Conservation (phyloP, 2,329 filamentous ascomycete species). For the Alternaria sp. region DNA sequence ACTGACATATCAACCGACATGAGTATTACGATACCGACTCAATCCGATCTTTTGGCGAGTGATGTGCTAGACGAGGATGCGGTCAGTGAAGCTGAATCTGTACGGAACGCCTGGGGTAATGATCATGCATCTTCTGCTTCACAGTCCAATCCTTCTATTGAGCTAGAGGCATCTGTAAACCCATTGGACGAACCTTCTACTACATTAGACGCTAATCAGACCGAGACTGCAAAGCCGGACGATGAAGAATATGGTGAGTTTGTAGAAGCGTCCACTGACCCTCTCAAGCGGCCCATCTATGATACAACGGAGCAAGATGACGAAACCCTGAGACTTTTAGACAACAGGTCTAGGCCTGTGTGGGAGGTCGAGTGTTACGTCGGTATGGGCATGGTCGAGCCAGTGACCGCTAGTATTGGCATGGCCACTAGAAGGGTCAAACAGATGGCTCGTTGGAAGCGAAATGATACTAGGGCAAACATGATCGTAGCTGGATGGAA, state of each 20-base stretch:
- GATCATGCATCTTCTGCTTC: neutral
- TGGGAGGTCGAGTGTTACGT: slow-evolving; percentile 9
- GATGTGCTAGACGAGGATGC: neutral
- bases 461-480: neutral
- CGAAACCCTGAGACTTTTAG: neutral
- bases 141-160: neutral
- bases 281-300: slow-evolving; percentile 11
- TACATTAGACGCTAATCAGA: neutral
- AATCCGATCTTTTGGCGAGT: neutral
- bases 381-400: slow-evolving; percentile 14
- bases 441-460: slow-evolving; percentile 5
- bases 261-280: slow-evolving; percentile 6
- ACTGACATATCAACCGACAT: neutral
- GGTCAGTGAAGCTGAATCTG: neutral
- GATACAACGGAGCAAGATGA: neutral
- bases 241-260: slow-evolving; percentile 22
- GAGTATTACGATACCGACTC: neutral
- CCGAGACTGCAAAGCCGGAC: neutral
- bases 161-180: neutral
- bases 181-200: neutral
- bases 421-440: slow-evolving; percentile 11
- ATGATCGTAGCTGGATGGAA: neutral
- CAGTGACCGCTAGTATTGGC: slow-evolving; percentile 5
- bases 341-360: neutral
- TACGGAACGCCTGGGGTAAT: slow-evolving; percentile 3